These are phyloP conservation scores for Achaetomium macrosporum DNA, from an alignment of 2,329 filamentous ascomycete species.

Conservation along the genomic window DNA sequence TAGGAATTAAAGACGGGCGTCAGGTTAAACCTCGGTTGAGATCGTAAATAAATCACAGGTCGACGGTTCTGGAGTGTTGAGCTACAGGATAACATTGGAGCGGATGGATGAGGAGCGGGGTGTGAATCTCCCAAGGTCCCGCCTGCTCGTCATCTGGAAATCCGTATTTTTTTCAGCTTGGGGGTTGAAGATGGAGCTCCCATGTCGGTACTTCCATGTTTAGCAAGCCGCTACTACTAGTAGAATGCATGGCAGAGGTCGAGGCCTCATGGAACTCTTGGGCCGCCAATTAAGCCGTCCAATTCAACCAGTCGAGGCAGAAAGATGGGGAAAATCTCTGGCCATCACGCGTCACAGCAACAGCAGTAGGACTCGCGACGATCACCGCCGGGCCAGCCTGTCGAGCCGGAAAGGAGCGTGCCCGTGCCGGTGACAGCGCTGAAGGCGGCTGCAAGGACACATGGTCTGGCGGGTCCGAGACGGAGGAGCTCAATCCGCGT, in stretches of 20 bases:
- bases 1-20: too few species aligned
- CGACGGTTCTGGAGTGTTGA: too few species aligned
- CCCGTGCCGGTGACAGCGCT: neutral
- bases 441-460: neutral
- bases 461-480: neutral
- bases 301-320: neutral
- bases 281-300: neutral
- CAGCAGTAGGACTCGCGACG: conserved; percentile 1
- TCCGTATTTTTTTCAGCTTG: neutral
- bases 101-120: neutral
- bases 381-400: conserved; percentile 3
- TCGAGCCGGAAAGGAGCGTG: neutral
- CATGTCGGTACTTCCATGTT: neutral
- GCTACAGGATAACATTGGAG: neutral
- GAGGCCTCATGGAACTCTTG: neutral
- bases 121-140: neutral
- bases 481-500: conserved; percentile 3
- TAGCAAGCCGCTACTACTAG: neutral
- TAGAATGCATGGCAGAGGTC: conserved; percentile 4
- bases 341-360: conserved; percentile 2
- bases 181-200: neutral
- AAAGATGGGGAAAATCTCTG: conserved; percentile 2
- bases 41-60: too few species aligned
- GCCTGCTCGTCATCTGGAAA: neutral
- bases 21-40: neutral